These are phyloP conservation scores for Eimeria maxima DNA, from an alignment of 169 alveolate species.

Conservation along the genomic window DNA sequence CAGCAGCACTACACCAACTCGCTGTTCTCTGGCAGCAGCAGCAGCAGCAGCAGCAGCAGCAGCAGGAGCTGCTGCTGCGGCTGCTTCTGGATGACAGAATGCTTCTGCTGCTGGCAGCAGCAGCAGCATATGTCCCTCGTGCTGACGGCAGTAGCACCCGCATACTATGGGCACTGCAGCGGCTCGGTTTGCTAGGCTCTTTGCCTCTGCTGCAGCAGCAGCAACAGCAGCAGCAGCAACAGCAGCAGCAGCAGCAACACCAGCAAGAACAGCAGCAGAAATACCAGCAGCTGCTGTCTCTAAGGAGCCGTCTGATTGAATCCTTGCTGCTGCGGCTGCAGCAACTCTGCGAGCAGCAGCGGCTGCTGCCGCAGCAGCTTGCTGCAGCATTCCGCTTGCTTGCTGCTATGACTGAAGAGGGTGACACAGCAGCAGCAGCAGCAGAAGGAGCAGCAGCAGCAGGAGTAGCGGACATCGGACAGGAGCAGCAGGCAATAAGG, in stretches of 20 bases:
- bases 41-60: slow-evolving; percentile 51
- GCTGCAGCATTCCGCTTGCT: not conserved
- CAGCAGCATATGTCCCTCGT: not conserved
- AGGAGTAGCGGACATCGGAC: not conserved
- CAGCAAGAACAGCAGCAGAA: not conserved
- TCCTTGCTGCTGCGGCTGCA: slow-evolving; percentile 61
- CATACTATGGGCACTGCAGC: slow-evolving; percentile 56
- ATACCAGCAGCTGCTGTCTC: not conserved
- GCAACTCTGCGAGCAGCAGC: slow-evolving; percentile 13
- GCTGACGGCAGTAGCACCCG: slow-evolving; percentile 43
- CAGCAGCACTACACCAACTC: slow-evolving; percentile 40
- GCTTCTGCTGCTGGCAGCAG: not conserved
- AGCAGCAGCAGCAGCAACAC: slow-evolving; percentile 46
- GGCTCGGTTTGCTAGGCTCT: slow-evolving; percentile 20
- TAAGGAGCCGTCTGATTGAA: not conserved
- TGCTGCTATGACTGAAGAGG: not conserved
- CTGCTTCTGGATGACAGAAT: not conserved
- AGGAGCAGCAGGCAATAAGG: not conserved
- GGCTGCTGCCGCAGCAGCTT: slow-evolving; percentile 13
- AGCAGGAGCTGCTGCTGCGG: not conserved
- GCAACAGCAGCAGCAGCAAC: slow-evolving; percentile 31
- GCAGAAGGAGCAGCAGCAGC: slow-evolving; percentile 68
- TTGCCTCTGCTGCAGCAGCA: slow-evolving; percentile 51
- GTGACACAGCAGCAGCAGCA: not conserved
- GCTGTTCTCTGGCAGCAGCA: slow-evolving; percentile 13